Base-by-base conservation (phyloP, 78 protist species). In the Pelomyxa schiedti region DNA sequence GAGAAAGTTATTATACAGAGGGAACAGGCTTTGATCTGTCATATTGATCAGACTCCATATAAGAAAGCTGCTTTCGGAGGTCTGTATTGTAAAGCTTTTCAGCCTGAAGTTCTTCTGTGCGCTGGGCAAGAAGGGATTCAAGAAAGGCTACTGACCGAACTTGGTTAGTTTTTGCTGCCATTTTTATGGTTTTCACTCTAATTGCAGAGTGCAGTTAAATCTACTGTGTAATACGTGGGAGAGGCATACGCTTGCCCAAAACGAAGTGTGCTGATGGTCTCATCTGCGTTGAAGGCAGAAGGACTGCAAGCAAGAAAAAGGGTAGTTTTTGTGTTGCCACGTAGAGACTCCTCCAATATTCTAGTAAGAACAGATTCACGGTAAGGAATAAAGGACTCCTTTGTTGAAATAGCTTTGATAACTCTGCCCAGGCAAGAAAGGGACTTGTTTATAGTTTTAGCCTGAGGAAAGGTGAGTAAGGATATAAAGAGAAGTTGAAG, bases 241-340 rank as follows among this genome's bases (percentile, higher is more conserved):
- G n/a, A n/a, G n/a, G n/a, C n/a, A n/a, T n/a, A n/a, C n/a, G n/a
- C 58, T 1, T 70, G 64, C n/a, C 91, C 95, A 68, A 89, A 91
- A 5, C 86, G 78, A 26, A 91, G 82, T 5, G 94, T 78, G 0
- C 87, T 78, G 8, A 89, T 28, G 5, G 95, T 90, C 41, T 91
- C 95, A 37, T 90, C 81, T n/a, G 63, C 42, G 66, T 91, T 86
- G 8, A 35, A 70, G 22, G 43, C 8, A 29, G 82, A 71, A 3
- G 91, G 90, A 26, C 89, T 83, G 4, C 83, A 78, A 0, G 89
- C 75, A 3, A 83, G 76, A 29, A 90, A 40, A 8, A 90, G 30
- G 1, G 88, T 69, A 1, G 91, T 83, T 65, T 79, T 78, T 1
- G 80, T 71, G 74, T 83, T 83, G 24, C 91, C 91, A 24, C 85